These are phyloP conservation scores for Carex littledalei DNA, from an alignment of 176 grass and related monocot genomes.

Conservation along the genomic window DNA sequence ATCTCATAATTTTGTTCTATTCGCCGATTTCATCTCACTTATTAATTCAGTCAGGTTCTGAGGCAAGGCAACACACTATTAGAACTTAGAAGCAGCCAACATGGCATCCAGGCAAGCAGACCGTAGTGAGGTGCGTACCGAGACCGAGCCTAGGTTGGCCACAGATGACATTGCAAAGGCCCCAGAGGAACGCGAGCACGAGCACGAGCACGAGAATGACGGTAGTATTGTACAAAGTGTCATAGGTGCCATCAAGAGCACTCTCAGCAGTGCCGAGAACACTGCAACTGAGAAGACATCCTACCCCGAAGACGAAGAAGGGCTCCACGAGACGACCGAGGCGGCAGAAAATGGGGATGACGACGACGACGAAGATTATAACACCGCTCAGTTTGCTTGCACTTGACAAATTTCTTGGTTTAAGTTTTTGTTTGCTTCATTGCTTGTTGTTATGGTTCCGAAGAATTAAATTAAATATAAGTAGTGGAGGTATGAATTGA, in stretches of 20 bases:
- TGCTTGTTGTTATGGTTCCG: background rate
- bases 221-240: slow-evolving; percentile 50
- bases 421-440: background rate
- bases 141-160: slow-evolving; percentile 22
- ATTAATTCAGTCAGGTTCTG: background rate
- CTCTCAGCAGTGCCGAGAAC: slow-evolving; percentile 35
- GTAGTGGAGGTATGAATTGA: background rate
- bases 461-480: background rate
- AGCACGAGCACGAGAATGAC: background rate
- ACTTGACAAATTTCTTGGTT: background rate
- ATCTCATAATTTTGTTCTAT: background rate
- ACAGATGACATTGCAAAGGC: slow-evolving; percentile 46
- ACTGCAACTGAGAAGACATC: slow-evolving; percentile 19
- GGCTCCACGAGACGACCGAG: slow-evolving; percentile 35
- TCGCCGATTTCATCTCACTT: background rate
- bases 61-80: background rate
- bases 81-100: background rate
- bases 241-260: slow-evolving; percentile 28
- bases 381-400: background rate
- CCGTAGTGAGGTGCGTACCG: slow-evolving; percentile 30
- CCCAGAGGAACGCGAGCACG: slow-evolving; percentile 1
- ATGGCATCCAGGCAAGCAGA: slow-evolving; percentile 30
- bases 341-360: slow-evolving; percentile 28
- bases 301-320: slow-evolving; percentile 36
- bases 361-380: slow-evolving; percentile 36